Percentiles rank a stretch among this genome's conserved stretches.
Evolutionary conservation across 1,284 basidiomycete genomes (phyloP).

Genomic region (Vanrija humicola): DNA sequence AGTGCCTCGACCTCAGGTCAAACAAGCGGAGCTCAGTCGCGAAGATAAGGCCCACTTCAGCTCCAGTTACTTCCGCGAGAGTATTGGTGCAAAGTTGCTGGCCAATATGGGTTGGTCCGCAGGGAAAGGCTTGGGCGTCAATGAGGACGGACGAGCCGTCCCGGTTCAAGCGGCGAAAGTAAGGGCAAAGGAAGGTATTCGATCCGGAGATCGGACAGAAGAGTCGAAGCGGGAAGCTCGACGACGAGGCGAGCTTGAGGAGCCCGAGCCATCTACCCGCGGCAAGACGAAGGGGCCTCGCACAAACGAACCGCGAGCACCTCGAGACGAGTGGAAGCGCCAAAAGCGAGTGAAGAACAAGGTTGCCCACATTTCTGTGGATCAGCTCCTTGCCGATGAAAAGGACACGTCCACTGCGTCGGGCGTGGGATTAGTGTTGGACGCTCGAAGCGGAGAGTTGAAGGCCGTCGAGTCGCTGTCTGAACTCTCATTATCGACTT

Average conservation of each 20-base stretch:
- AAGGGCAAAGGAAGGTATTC: conserved; percentile 74
- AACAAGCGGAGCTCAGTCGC: conserved; percentile 55
- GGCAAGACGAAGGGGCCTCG: conserved; percentile 7
- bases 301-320: neutral
- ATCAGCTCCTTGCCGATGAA: conserved; percentile 78
- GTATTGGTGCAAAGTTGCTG: conserved; percentile 83
- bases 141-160: conserved; percentile 77
- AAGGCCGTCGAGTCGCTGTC: conserved; percentile 77
- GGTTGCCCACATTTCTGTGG: conserved; percentile 89
- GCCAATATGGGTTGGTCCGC: conserved; percentile 89
- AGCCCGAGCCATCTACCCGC: conserved; percentile 53
- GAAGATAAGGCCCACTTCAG: conserved; percentile 72
- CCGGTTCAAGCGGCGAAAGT: conserved; percentile 73
- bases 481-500: conserved; percentile 69
- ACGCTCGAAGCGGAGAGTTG: conserved; percentile 84
- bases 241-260: conserved; percentile 55
- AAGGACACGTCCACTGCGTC: conserved; percentile 56
- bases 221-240: conserved; percentile 78
- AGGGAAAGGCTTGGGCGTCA: conserved; percentile 72
- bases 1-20: conserved; percentile 28
- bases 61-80: conserved; percentile 59
- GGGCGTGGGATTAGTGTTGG: conserved; percentile 79
- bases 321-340: conserved; percentile 50
- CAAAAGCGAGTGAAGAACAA: conserved; percentile 76
- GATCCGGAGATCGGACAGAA: conserved; percentile 80